phyloP scores from a whole-genome alignment of 495 filamentous ascomycete genomes.

The Trichoderma virens region DNA sequence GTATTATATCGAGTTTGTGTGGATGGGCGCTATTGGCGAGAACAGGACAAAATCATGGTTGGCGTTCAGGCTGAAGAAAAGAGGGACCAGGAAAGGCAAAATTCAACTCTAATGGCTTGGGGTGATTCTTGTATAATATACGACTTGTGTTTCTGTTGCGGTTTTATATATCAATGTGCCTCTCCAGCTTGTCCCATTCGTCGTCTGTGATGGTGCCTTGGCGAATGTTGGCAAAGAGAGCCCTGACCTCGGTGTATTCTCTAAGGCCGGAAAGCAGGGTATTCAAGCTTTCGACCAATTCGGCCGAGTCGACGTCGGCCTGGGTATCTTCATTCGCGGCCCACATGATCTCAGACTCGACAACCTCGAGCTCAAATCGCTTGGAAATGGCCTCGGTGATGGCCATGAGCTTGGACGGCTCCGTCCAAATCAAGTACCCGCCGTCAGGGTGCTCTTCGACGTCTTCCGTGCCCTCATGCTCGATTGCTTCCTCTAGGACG shows the following conservation, averaged over 20 bases:
- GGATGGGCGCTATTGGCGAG: neutral
- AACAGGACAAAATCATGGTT: neutral
- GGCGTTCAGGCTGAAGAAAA: neutral
- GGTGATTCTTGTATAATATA: constrained; percentile 15
- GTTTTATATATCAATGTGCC: constrained; percentile 2
- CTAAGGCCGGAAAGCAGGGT: constrained; percentile 46
- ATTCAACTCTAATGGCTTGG: neutral
- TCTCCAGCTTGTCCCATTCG: constrained; percentile 41
- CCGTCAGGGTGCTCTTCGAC: constrained; percentile 63
- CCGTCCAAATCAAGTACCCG: constrained; percentile 65
- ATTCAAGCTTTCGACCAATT: constrained; percentile 44
- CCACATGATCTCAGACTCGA: constrained; percentile 76
- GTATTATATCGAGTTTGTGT: neutral
- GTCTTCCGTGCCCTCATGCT: constrained; percentile 71
- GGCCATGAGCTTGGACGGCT: constrained; percentile 58
- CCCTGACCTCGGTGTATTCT: constrained; percentile 57
- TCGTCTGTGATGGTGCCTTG: constrained; percentile 37
- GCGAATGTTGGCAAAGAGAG: constrained; percentile 57
- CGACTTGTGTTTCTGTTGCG: constrained; percentile 2
- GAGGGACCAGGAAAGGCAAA: neutral
- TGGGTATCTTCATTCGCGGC: constrained; percentile 71
- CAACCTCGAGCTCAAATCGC: constrained; percentile 52
- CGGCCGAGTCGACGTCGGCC: constrained; percentile 43
- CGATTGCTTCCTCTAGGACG: constrained; percentile 74
- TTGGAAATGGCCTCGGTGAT: constrained; percentile 55